Base-by-base conservation (phyloP, 1,284 basidiomycete genomes). In the Grifola frondosa region DNA sequence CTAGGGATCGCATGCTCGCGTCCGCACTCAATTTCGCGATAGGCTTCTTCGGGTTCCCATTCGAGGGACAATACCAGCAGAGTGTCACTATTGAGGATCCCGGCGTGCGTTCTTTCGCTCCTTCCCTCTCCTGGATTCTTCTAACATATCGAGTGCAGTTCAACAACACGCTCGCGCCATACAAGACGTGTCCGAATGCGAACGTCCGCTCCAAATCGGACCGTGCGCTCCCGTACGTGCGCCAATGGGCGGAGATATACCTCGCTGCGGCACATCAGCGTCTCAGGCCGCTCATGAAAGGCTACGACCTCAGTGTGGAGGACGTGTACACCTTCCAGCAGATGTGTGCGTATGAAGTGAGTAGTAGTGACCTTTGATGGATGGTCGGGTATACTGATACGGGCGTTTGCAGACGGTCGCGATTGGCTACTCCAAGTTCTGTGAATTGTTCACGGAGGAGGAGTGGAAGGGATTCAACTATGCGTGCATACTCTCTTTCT, bases 381-480 rank as follows among this genome's bases (percentile, higher is more conserved):
- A n/a, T n/a, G n/a, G n/a, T n/a, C n/a, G n/a, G n/a, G n/a, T n/a
- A n/a, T 29, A 12, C 21, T 42, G 21, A 24, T 29, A 44, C 16
- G 13, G 17, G 5, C 28, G 17, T 16, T 9, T 31, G 21, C 25
- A 91, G 84, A 96, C 93, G 3, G 91, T 94, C 29, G 87, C 91
- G 0, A 74, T 96, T 12, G 94, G 93, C 3, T 94, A 88, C 59
- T 91, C 88, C 21, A 84, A 81, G 52, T 97, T 96, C 67, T 97
- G 95, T 57, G 78, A 80, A 38, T 70, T 97, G 1, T 97, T 97
- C 66, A 93, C 88, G 0, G 74, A 87, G 58, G 84, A 91, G 33
- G 93, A 97, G 63, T 94, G 91, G 85, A 78, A 86, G 54, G 91
- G 89, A 10, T 95, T 91, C 62, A 80, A 91, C 61, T 95, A 94